Conservation (phyloP, 148 eudicot genomes). For the Amaranthus palmeri region DNA sequence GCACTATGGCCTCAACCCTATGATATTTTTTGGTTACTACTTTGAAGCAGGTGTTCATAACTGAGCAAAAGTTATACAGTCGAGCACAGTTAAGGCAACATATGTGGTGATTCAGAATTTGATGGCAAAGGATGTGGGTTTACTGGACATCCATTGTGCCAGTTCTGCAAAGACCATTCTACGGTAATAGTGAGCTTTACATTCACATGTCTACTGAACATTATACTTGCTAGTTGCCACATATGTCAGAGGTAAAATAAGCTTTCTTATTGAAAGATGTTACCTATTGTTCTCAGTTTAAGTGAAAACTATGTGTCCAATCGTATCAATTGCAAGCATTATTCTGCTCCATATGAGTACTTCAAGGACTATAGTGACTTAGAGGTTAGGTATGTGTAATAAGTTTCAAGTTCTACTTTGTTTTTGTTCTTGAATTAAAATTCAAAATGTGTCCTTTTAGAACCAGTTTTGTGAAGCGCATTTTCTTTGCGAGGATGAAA, state of each 20-base stretch:
- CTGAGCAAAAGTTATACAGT: constrained; percentile 86
- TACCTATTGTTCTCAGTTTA: constrained; percentile 19
- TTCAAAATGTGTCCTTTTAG: constrained; percentile 27
- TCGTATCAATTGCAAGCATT: constrained; percentile 53
- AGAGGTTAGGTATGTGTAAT: constrained; percentile 50
- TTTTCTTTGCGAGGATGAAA: constrained; percentile 75
- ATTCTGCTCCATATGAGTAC: constrained; percentile 64
- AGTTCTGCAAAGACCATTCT: constrained; percentile 80
- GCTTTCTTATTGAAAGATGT: constrained; percentile 14
- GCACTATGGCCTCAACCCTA: not conserved
- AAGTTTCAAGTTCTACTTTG: constrained; percentile 2
- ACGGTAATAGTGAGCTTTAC: constrained; percentile 90
- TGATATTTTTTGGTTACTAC: not conserved
- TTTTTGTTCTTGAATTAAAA: constrained; percentile 8
- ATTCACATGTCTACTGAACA: constrained; percentile 82
- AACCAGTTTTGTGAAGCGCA: constrained; percentile 68
- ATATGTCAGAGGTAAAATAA: constrained; percentile 72
- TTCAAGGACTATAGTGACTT: constrained; percentile 81
- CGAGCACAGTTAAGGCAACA: constrained; percentile 71
- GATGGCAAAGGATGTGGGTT: constrained; percentile 98
- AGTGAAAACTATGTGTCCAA: constrained; percentile 17
- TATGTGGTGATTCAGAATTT: constrained; percentile 73
- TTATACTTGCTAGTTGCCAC: constrained; percentile 80
- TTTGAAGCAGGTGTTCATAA: constrained; percentile 64
- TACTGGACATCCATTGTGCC: constrained; percentile 78